Conservation (phyloP, 495 filamentous ascomycete genomes). For the Hyaloscypha variabilis region DNA sequence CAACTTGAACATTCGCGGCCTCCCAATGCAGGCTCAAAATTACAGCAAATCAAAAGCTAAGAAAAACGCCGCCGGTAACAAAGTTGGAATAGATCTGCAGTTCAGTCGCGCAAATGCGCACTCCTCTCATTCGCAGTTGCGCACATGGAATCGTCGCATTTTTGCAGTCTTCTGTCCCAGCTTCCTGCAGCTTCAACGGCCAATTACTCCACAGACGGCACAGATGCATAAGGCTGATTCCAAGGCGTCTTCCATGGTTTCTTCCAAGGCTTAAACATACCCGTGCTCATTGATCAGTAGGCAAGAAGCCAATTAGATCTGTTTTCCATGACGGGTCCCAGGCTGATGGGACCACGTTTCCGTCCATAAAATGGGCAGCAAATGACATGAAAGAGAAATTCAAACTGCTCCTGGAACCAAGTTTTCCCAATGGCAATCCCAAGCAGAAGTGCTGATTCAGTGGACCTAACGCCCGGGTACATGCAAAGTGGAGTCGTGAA, state of each 20-base stretch:
- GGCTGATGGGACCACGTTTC: not conserved
- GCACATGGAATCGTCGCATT: not conserved
- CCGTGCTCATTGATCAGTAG: not conserved
- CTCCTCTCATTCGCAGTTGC: not conserved
- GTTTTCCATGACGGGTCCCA: too few relatives aligned
- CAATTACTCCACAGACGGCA: not conserved
- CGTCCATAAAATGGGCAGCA: not conserved
- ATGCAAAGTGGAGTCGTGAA: conserved; percentile 6
- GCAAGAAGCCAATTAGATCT: not conserved
- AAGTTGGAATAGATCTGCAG: conserved; percentile 9
- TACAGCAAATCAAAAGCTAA: conserved; percentile 2
- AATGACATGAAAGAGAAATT: conserved; percentile 3
- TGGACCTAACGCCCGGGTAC: not conserved
- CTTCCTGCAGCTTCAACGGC: not conserved
- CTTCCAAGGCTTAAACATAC: not conserved
- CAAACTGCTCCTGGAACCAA: not conserved
- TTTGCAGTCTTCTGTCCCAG: not conserved
- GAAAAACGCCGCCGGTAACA: conserved; percentile 11
- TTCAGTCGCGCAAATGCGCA: not conserved
- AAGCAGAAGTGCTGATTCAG: conserved; percentile 6
- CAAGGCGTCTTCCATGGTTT: not conserved
- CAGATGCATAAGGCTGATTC: not conserved
- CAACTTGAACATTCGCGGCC: conserved; percentile 3
- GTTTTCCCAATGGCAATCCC: not conserved
- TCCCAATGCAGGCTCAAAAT: conserved; percentile 8